Percentiles rank a stretch among this genome's conserved stretches.
These are phyloP conservation scores for Botrytis tulipae DNA, from an alignment of 2,329 filamentous ascomycete genomes.

Conservation along the genomic window DNA sequence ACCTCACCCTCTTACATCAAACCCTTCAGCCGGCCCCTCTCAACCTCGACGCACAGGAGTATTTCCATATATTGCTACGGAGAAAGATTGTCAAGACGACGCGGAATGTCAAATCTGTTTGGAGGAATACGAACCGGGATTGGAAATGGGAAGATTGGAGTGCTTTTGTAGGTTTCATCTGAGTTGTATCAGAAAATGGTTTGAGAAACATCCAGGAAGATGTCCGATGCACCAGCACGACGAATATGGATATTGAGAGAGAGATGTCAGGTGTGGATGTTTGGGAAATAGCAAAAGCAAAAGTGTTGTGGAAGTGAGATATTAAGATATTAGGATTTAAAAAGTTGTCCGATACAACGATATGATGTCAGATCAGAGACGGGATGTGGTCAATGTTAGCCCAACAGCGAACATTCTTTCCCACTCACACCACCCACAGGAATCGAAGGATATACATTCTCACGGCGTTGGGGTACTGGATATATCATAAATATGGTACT, in stretches of 20 bases:
- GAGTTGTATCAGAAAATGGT: slow-evolving; percentile 61
- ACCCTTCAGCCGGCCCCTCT: neutral
- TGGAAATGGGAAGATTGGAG: slow-evolving; percentile 63
- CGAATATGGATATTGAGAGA: slow-evolving; percentile 19
- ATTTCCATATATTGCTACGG: slow-evolving; percentile 62
- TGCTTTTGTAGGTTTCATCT: slow-evolving; percentile 65
- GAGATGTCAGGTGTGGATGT: neutral
- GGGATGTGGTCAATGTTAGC: neutral
- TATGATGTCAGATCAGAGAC: neutral
- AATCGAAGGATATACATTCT: neutral
- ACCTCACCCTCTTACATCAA: slow-evolving; percentile 31
- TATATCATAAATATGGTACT: neutral
- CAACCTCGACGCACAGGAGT: slow-evolving; percentile 53
- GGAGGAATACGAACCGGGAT: slow-evolving; percentile 62
- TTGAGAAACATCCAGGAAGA: slow-evolving; percentile 58
- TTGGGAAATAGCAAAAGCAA: neutral
- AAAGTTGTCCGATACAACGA: neutral
- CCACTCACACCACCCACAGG: neutral
- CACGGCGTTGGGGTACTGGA: neutral
- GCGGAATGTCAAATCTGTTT: slow-evolving; percentile 68
- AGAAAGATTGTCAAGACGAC: slow-evolving; percentile 67
- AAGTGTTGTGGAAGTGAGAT: slow-evolving; percentile 53
- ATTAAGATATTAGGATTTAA: slow-evolving; percentile 69
- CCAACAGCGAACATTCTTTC: neutral
- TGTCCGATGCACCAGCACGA: slow-evolving; percentile 64